phyloP scores from a whole-genome alignment of 2,329 filamentous ascomycete species.

The Whalleya microplaca region DNA sequence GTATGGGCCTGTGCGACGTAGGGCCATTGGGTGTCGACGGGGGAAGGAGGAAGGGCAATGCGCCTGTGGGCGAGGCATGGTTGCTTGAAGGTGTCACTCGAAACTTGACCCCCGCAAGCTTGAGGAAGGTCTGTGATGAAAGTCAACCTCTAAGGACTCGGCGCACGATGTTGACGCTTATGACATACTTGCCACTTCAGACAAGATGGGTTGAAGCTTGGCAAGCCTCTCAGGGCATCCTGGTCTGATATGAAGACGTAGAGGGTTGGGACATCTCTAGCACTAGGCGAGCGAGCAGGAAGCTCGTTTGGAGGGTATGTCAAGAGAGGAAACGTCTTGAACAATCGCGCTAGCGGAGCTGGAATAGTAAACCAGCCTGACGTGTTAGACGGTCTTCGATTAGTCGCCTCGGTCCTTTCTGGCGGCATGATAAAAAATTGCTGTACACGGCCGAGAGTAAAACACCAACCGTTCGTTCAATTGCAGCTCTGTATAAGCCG shows the following conservation, averaged over 20 bases:
- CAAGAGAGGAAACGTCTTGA: constrained; percentile 79
- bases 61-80: constrained; percentile 87
- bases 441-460: neutral
- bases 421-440: constrained; percentile 14
- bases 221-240: constrained; percentile 63
- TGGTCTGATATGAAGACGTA: constrained; percentile 75
- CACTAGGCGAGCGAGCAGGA: constrained; percentile 52
- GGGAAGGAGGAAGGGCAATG: constrained; percentile 85
- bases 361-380: constrained; percentile 64
- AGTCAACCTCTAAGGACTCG: constrained; percentile 1
- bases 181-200: constrained; percentile 86
- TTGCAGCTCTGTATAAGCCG: no score
- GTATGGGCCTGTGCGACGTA: constrained; percentile 49
- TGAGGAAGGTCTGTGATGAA: constrained; percentile 72
- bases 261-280: constrained; percentile 57
- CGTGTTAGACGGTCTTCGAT: constrained; percentile 28
- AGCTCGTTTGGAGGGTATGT: constrained; percentile 77
- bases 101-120: constrained; percentile 72
- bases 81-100: constrained; percentile 76
- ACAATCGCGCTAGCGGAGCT: constrained; percentile 76
- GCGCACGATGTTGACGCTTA: neutral
- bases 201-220: constrained; percentile 90
- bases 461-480: neutral
- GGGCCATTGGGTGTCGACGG: constrained; percentile 39
- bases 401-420: constrained; percentile 10